Percentiles rank a stretch among this genome's conserved stretches.
phyloP scores from a whole-genome alignment of 805 yeast genomes.

The Aciculoconidium aculeatum region DNA sequence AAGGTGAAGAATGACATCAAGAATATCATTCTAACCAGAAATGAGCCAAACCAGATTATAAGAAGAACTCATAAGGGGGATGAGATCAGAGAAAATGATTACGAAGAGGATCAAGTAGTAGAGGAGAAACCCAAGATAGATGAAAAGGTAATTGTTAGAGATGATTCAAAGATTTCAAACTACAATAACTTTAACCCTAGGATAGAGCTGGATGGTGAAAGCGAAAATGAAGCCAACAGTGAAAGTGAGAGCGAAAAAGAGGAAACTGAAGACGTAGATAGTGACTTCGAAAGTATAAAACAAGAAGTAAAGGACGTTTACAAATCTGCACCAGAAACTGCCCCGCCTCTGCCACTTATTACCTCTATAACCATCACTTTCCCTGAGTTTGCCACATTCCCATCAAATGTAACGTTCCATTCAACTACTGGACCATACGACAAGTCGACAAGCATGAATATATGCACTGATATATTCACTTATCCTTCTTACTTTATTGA shows the following conservation, averaged over 20 bases:
- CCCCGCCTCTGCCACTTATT: conserved; percentile 14
- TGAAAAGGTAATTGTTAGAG: too few species aligned
- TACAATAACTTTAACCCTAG: conserved; percentile 17
- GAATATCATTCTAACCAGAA: conserved; percentile 60
- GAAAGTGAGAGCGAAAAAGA: conserved; percentile 7
- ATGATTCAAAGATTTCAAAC: not conserved
- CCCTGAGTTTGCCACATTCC: conserved; percentile 44
- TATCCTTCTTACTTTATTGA: conserved; percentile 39
- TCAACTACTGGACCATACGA: conserved; percentile 23
- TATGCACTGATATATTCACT: conserved; percentile 24
- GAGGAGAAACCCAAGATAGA: conserved; percentile 21
- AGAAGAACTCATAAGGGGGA: conserved; percentile 87
- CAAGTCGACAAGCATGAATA: conserved; percentile 19
- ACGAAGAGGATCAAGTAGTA: conserved; percentile 16
- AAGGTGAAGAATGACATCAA: conserved; percentile 64
- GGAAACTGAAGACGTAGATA: conserved; percentile 4
- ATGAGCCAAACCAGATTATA: conserved; percentile 50
- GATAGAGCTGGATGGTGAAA: conserved; percentile 23
- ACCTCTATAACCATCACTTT: conserved; percentile 48
- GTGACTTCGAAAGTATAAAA: conserved; percentile 4
- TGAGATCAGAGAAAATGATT: conserved; percentile 55
- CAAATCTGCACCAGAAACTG: conserved; percentile 15
- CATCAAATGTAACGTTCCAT: conserved; percentile 31
- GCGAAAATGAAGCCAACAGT: conserved; percentile 12
- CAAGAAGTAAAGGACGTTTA: conserved; percentile 4